phyloP scores from a whole-genome alignment of 2,329 filamentous ascomycete genomes.

The Metarhizium anisopliae region DNA sequence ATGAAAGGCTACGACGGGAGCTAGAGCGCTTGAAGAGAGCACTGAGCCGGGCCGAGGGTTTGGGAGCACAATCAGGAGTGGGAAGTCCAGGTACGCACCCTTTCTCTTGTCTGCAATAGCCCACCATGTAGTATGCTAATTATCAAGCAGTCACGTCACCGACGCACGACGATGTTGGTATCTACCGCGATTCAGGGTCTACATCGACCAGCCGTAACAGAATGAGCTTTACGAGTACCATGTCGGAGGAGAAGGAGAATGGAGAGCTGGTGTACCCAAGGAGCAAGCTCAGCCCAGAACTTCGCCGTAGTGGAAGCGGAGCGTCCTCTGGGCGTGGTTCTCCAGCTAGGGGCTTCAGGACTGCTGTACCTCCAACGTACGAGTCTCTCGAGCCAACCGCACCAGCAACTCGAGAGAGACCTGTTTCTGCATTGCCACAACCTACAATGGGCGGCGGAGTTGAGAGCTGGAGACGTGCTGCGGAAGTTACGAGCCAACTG shows the following conservation, averaged over 20 bases:
- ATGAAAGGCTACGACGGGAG: slow-evolving; percentile 76
- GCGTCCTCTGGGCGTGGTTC: slow-evolving; percentile 49
- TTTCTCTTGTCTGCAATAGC: neutral
- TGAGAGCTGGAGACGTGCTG: slow-evolving; percentile 95
- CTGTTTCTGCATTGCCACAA: slow-evolving; percentile 26
- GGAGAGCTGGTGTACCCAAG: slow-evolving; percentile 39
- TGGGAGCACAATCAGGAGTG: slow-evolving; percentile 29
- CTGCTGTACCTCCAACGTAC: slow-evolving; percentile 21
- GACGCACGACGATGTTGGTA: slow-evolving; percentile 48
- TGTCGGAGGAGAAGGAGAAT: slow-evolving; percentile 74
- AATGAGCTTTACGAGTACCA: slow-evolving; percentile 54
- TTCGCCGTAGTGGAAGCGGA: slow-evolving; percentile 41
- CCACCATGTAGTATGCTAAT: slow-evolving; percentile 6
- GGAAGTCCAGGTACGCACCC: slow-evolving; percentile 25
- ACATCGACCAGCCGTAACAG: slow-evolving; percentile 36
- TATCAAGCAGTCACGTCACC: slow-evolving; percentile 36
- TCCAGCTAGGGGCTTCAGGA: slow-evolving; percentile 47
- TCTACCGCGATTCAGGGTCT: slow-evolving; percentile 45
- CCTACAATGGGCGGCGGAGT: slow-evolving; percentile 23
- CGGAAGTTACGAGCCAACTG: slow-evolving; percentile 93
- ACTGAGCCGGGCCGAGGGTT: slow-evolving; percentile 51
- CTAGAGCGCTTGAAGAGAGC: slow-evolving; percentile 91
- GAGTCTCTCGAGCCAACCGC: slow-evolving; percentile 22
- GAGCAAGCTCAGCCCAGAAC: slow-evolving; percentile 46
- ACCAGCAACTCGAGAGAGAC: slow-evolving; percentile 20